Percentiles rank a stretch among this genome's conserved stretches.
Conservation (phyloP, 2,329 filamentous ascomycete genomes). For the Penicillium digitatum region DNA sequence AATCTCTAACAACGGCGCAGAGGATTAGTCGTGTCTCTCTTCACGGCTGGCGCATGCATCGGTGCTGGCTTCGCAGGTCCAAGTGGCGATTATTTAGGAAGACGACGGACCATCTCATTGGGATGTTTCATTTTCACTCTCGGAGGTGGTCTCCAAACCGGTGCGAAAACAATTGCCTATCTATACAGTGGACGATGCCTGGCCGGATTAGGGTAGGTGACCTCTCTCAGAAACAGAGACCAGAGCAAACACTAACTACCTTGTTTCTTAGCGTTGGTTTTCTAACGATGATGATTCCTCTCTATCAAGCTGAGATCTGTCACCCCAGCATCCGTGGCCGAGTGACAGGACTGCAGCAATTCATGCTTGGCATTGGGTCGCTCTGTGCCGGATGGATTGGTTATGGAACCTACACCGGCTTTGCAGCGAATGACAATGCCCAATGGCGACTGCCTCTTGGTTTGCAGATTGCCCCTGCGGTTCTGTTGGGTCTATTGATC, state of each 20-base stretch:
- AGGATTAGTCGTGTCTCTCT: constrained; percentile 70
- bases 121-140: constrained; percentile 69
- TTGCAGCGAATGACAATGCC: constrained; percentile 44
- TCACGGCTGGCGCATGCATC: constrained; percentile 71
- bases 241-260: constrained; percentile 38
- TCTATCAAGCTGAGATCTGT: constrained; percentile 75
- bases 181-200: constrained; percentile 68
- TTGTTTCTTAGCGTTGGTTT: constrained; percentile 50
- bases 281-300: constrained; percentile 61
- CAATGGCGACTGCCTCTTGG: constrained; percentile 63
- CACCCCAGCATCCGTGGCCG: constrained; percentile 74
- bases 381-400: constrained; percentile 70
- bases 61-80: constrained; percentile 64
- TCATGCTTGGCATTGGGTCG: constrained; percentile 74
- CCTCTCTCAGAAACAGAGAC: neutral
- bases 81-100: constrained; percentile 60
- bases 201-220: constrained; percentile 51
- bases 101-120: constrained; percentile 66
- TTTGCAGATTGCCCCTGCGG: constrained; percentile 68
- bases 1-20: constrained; percentile 31
- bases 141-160: constrained; percentile 70
- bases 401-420: constrained; percentile 59
- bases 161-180: constrained; percentile 56
- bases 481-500: constrained; percentile 62
- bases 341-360: constrained; percentile 72